Base-by-base conservation (phyloP, 495 filamentous ascomycete genomes). In the Chaetomidium leptoderma region DNA sequence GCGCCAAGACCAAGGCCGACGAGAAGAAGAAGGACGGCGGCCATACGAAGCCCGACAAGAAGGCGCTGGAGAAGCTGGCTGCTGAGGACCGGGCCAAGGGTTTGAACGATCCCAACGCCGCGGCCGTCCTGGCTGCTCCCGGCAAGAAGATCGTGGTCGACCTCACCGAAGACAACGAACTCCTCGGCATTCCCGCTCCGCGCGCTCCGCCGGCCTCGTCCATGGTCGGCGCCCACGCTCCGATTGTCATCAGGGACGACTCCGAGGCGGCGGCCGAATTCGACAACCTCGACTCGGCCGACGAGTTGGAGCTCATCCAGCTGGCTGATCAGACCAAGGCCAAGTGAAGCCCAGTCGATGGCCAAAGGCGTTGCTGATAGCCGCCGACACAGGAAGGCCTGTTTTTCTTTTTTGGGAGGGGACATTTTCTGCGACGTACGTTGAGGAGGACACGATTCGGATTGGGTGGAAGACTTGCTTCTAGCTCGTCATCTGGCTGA, bases 121-220 rank as follows among this genome's bases (percentile, higher is more conserved):
- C 52, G 26, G 52, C 52, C 39, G 17, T 43, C 52, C 23, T 44
- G 23, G 49, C 19, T 5, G 39, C 13, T n/a, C 27, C 39, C 39
- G 3, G 14, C 11, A 53, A 53, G 27, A 44, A 55, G 39, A 13
- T 55, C 8, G 39, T 55, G 6, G 52, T 55, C 13, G 52, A 55
- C 29, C 30, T 55, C 9, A 55, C 52, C 13, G 29, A 23, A 10
- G 52, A 55, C n/a, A 40, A 40, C 17, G 39, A 53, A 17, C 13
- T 40, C 21, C 8, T 14, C 7, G 8, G 17, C 36, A 6, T 21
- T n/a, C 36, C 3, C 33, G 14, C 24, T 24, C 37, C 16, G 24
- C 16, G 11, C 19, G 10, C 11, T 8, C 19, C 49, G 16, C 2
- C 24, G 35, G n/a, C 14, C 4, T 1, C 10, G 49, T 8, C 6